A percentile compares a stretch with the other conserved stretches of the same genome.
These are phyloP conservation scores for Leccinellum albellum DNA, from an alignment of 768 basidiomycete species.

Conservation along the genomic window DNA sequence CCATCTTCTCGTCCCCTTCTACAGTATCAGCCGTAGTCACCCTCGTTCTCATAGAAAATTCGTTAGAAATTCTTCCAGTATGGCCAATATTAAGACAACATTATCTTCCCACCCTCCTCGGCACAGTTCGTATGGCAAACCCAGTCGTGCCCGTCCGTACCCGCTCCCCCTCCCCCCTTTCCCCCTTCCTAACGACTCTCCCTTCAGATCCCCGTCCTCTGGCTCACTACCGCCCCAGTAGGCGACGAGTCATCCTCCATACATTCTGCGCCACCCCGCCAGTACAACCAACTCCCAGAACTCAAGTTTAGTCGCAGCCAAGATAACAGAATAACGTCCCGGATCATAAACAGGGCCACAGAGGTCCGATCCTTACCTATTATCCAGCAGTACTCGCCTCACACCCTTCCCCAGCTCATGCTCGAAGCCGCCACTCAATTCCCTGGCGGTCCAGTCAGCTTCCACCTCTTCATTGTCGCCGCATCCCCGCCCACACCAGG, in stretches of 20 bases:
- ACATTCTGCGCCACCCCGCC: conserved; percentile 32
- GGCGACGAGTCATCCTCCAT: conserved; percentile 25
- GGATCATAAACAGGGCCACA: conserved; percentile 41
- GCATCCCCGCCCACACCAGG: conserved; percentile 42
- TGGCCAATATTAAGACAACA: conserved; percentile 37
- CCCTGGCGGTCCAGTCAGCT: conserved; percentile 32
- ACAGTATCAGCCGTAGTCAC: conserved; percentile 26
- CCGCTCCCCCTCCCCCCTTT: neutral
- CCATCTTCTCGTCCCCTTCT: conserved; percentile 22
- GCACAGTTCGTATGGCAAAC: conserved; percentile 38
- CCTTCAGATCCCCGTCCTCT: conserved; percentile 34
- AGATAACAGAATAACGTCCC: conserved; percentile 43
- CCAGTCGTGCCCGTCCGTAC: conserved; percentile 39
- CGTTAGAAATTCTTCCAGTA: conserved; percentile 32
- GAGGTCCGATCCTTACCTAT: conserved; percentile 37
- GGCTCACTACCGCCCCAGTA: conserved; percentile 44
- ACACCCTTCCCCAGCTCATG: conserved; percentile 20
- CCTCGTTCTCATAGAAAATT: conserved; percentile 58
- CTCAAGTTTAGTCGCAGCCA: conserved; percentile 41
- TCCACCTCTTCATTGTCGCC: conserved; percentile 55
- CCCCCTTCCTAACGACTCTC: neutral
- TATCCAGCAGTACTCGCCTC: neutral
- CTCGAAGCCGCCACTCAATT: conserved; percentile 28
- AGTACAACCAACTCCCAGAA: conserved; percentile 40
- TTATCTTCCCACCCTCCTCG: conserved; percentile 42